Percentiles rank a stretch among this genome's conserved stretches.
Conservation (phyloP, 805 yeast species). For the Wickerhamiella azyma region DNA sequence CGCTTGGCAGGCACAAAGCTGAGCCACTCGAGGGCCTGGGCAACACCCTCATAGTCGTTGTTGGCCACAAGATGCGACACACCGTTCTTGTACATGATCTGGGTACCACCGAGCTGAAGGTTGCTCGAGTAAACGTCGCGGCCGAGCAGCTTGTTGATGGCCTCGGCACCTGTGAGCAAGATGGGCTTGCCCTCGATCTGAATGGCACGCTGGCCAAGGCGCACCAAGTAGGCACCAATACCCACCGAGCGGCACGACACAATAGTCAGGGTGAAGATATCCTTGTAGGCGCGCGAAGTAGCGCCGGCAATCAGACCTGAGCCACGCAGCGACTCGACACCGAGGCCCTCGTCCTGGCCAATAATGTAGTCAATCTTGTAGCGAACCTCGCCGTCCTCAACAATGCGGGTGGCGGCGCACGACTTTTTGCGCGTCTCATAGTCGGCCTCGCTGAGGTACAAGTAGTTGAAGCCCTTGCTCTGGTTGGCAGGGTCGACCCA, state of each 20-base stretch:
- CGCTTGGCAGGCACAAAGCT: constrained; percentile 88
- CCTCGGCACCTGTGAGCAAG: constrained; percentile 97
- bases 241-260: constrained; percentile 99
- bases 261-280: constrained; percentile 91
- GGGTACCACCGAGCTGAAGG: constrained; percentile 97
- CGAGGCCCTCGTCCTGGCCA: constrained; percentile 92
- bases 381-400: constrained; percentile 76
- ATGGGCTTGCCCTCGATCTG: constrained; percentile 99
- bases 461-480: constrained; percentile 77
- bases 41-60: constrained; percentile 93
- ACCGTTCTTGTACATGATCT: constrained; percentile 96
- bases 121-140: constrained; percentile 94
- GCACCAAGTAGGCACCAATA: constrained; percentile 97
- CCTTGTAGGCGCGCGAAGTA: constrained; percentile 93
- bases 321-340: constrained; percentile 97
- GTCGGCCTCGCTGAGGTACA: constrained; percentile 63
- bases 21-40: constrained; percentile 88
- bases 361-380: constrained; percentile 69
- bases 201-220: constrained; percentile 97
- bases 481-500: constrained; percentile 75
- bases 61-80: constrained; percentile 95
- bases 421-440: constrained; percentile 40
- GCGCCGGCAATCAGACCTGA: constrained; percentile 99
- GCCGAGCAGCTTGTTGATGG: constrained; percentile 91
- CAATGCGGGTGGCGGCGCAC: constrained; percentile 63